A percentile compares a stretch with the other conserved stretches of the same genome.
Conservation (phyloP, 208 protist genomes). For the Lotmaria passim region DNA sequence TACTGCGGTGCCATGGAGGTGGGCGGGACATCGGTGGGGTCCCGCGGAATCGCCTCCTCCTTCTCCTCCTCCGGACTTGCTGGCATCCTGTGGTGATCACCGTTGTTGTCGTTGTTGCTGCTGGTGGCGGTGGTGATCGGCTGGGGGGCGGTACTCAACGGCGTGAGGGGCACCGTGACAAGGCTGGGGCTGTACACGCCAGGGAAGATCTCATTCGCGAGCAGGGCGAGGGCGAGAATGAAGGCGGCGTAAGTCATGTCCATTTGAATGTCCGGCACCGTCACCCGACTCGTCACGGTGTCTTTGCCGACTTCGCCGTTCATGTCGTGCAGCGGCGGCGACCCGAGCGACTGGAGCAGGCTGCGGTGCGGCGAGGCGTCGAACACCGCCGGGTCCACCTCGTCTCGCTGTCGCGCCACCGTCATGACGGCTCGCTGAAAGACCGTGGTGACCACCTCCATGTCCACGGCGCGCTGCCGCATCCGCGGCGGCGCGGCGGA, state of each 20-base stretch:
- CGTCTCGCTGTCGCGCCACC: constrained; percentile 13
- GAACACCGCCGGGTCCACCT: constrained; percentile 23
- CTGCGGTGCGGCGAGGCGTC: not conserved
- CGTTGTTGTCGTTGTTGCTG: constrained; percentile 10
- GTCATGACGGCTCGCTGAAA: constrained; percentile 57
- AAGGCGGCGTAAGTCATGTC: constrained; percentile 80
- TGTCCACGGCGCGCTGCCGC: constrained; percentile 34
- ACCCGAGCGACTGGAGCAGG: not conserved
- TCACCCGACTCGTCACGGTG: not conserved
- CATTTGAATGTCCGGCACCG: constrained; percentile 40
- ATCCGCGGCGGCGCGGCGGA: constrained; percentile 22
- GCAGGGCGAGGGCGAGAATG: constrained; percentile 57
- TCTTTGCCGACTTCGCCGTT: not conserved
- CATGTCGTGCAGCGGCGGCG: not conserved
- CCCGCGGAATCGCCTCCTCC: not conserved
- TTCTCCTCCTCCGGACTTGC: not conserved
- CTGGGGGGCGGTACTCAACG: not conserved
- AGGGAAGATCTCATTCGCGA: constrained; percentile 68
- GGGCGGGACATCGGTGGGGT: not conserved
- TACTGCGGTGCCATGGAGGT: constrained; percentile 16
- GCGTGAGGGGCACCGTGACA: not conserved
- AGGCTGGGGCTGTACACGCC: constrained; percentile 4
- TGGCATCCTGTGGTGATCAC: not conserved
- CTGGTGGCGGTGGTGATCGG: too few species aligned
- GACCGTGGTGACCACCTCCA: constrained; percentile 61